Conservation (phyloP, 257 asterid species). For the Asclepias syriaca region DNA sequence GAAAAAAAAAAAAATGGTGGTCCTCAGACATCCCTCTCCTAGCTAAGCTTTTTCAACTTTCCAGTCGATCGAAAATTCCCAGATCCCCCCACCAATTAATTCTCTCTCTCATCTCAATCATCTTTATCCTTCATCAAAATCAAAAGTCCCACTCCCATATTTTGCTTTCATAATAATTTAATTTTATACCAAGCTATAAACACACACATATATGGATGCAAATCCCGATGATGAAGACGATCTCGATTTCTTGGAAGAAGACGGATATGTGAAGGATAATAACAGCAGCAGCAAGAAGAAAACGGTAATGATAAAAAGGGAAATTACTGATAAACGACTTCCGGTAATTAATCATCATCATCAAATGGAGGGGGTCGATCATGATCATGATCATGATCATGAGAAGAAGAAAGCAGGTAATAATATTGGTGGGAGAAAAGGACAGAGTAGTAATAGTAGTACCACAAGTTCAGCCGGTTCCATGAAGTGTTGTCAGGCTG, state of each 20-base stretch:
- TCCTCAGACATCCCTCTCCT: slow-evolving; percentile 53
- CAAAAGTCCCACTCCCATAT: slow-evolving; percentile 5
- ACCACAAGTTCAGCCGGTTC: slow-evolving; percentile 11
- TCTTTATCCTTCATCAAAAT: slow-evolving; percentile 5
- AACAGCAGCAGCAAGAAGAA: neutral
- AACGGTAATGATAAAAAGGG: slow-evolving; percentile 17
- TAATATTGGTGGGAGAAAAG: slow-evolving; percentile 6
- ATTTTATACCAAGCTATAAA: neutral
- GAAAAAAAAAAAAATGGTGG: slow-evolving; percentile 32
- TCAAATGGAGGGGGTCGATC: slow-evolving; percentile 15
- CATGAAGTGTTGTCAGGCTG: slow-evolving; percentile 57
- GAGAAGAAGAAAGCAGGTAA: slow-evolving; percentile 31
- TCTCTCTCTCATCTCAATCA: too few species aligned
- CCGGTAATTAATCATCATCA: slow-evolving; percentile 7
- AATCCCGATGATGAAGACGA: neutral
- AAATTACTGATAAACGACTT: neutral
- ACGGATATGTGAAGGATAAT: slow-evolving; percentile 5
- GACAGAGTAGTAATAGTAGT: neutral
- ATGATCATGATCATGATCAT: slow-evolving; percentile 34
- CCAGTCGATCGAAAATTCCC: slow-evolving; percentile 47
- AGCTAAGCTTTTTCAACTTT: slow-evolving; percentile 28
- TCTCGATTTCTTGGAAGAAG: neutral
- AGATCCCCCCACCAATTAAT: slow-evolving; percentile 34
- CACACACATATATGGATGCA: slow-evolving; percentile 8
- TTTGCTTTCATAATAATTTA: neutral